Evolutionary conservation across 345 rosid genomes (phyloP), one percentile per base, ranked within the genome.

Genomic region (Citrus cavaleriei): DNA sequence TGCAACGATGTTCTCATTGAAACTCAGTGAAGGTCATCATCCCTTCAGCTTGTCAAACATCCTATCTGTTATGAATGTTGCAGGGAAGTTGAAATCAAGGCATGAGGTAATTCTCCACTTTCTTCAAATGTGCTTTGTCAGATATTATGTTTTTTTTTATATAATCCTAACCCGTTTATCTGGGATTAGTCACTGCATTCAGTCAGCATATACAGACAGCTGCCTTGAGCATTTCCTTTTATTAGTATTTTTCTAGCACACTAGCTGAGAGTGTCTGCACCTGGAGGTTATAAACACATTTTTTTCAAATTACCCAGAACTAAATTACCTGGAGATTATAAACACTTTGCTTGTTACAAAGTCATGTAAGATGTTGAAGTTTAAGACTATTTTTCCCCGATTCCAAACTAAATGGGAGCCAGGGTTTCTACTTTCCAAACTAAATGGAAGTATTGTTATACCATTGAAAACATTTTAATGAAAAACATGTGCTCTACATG

Each of bases 1-100:
- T n/a, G 93, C 99, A 35, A 93, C 98, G 24, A 91, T 97, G 96
- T 94, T 97, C 83, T 93, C 98, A 6, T 74, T 97, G 81, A 85
- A 87, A 61, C 83, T 97, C 83, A 72, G 83, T 28, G 93, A 86
- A 63, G 94, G 92, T 55, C 83, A 87, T 78, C 54, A 87, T 63
- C 95, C 96, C 12, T 97, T 93, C 81, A 93, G 94, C 86, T 76
- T 97, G 83, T 89, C 97, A 64, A 94, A 87, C 86, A 91, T 97
- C 54, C 93, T 92, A 5, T 69, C 90, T 28, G 88, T 90, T 55
- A 92, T 97, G 99, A 83, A 89, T 71, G 88, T 94, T 60, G 89
- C 68, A 0, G 88, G 79, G 42, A 97, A 94, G 86, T 80, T 97
- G 92, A 88, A 92, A 87, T 84, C 94, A 28, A 94, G 99, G 81